Conservation (phyloP, 2,329 filamentous ascomycete genomes). For the Diaporthe ilicicola region DNA sequence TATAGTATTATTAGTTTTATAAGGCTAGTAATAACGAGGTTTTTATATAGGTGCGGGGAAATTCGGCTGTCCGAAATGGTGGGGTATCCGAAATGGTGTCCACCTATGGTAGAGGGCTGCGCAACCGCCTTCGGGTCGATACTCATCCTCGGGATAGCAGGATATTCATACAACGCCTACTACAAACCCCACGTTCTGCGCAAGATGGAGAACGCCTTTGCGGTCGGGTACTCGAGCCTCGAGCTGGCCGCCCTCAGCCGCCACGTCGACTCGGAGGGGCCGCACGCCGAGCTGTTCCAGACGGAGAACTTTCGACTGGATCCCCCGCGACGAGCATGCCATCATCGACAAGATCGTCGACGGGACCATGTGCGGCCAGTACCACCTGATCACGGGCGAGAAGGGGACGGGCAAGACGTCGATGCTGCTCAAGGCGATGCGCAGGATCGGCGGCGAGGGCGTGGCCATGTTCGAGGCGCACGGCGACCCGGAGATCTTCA, state of each 20-base stretch:
- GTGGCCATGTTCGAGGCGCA: constrained; percentile 97
- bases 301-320: constrained; percentile 68
- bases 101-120: constrained; percentile 77
- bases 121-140: constrained; percentile 81
- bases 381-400: constrained; percentile 91
- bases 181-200: constrained; percentile 92
- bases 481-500: constrained; percentile 93
- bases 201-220: constrained; percentile 93
- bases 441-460: constrained; percentile 86
- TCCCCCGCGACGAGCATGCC: constrained; percentile 81
- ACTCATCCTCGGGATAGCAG: constrained; percentile 71
- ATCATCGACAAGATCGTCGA: constrained; percentile 84
- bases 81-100: too few species aligned
- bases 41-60: too few species aligned
- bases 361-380: constrained; percentile 79
- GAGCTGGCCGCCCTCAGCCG: constrained; percentile 77
- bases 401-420: constrained; percentile 97
- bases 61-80: too few species aligned
- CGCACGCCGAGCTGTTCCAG: constrained; percentile 1
- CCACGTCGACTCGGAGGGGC: constrained; percentile 54
- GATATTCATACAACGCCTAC: constrained; percentile 79
- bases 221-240: constrained; percentile 90
- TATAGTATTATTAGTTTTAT: too few species aligned
- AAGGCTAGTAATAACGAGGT: too few species aligned
- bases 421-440: constrained; percentile 96